phyloP scores from a whole-genome alignment of 169 alveolate genomes.

The Fabrea salina region DNA sequence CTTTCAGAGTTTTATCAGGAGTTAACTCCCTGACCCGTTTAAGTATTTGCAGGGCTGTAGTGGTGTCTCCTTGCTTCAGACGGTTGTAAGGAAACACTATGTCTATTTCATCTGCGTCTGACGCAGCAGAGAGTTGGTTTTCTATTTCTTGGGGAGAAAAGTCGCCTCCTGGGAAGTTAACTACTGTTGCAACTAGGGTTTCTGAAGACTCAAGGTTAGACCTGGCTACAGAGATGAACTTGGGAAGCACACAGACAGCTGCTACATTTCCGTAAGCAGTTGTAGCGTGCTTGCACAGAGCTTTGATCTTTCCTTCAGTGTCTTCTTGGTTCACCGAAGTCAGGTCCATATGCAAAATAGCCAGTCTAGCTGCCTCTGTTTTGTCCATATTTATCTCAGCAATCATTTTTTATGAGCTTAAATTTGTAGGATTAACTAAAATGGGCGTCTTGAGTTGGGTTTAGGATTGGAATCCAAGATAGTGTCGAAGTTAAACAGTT shows the following conservation, averaged over 20 bases:
- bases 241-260: constrained; percentile 49
- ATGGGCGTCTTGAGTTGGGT: not conserved
- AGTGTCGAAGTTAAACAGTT: constrained; percentile 10
- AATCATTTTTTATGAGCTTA: too few species aligned
- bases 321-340: too few species aligned
- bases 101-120: constrained; percentile 65
- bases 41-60: not conserved
- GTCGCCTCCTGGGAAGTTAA: constrained; percentile 60
- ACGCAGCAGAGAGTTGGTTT: constrained; percentile 39
- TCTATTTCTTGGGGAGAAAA: constrained; percentile 41
- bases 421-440: too few species aligned
- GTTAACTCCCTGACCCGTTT: constrained; percentile 9
- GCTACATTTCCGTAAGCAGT: too few species aligned
- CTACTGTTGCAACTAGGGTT: constrained; percentile 48
- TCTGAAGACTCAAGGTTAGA: not conserved
- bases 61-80: constrained; percentile 2
- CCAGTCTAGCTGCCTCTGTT: too few species aligned
- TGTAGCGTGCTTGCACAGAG: too few species aligned
- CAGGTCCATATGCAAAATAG: too few species aligned
- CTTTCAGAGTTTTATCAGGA: constrained; percentile 39
- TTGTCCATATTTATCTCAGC: too few species aligned
- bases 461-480: not conserved
- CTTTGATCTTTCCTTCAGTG: too few species aligned
- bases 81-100: constrained; percentile 51
- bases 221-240: constrained; percentile 44